Percentiles rank a stretch among this genome's conserved stretches.
These are phyloP conservation scores for Microdochium paspali DNA, from an alignment of 2,329 filamentous ascomycete species.

Conservation along the genomic window DNA sequence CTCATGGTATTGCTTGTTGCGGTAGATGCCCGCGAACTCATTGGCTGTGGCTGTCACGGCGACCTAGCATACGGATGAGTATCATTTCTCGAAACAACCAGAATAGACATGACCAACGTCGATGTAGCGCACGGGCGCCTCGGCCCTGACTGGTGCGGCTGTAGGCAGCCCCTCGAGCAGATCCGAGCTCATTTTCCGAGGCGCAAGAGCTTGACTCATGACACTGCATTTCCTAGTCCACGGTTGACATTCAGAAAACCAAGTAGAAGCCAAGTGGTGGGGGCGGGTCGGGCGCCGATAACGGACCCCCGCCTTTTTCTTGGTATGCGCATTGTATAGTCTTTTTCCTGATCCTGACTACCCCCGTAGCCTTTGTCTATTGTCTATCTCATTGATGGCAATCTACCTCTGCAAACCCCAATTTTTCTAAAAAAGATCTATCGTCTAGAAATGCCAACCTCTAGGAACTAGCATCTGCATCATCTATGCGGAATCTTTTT, in stretches of 20 bases:
- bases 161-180: background rate
- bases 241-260: too few relatives aligned
- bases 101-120: background rate
- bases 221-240: too few relatives aligned
- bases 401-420: too few relatives aligned
- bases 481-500: too few relatives aligned
- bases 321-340: too few relatives aligned
- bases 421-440: too few relatives aligned
- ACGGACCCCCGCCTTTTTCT: too few relatives aligned
- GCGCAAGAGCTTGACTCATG: background rate
- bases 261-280: background rate
- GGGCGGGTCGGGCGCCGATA: background rate
- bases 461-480: too few relatives aligned
- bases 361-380: too few relatives aligned
- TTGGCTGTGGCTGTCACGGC: constrained; percentile 27
- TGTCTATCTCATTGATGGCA: too few relatives aligned
- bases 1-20: constrained; percentile 35
- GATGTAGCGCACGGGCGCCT: background rate
- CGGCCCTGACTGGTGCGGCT: background rate
- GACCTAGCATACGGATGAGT: constrained; percentile 13
- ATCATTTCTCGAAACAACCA: background rate
- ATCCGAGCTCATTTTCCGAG: background rate
- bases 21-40: constrained; percentile 40
- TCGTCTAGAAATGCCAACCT: too few relatives aligned
- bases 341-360: too few relatives aligned